phyloP scores from a whole-genome alignment of 306 rosid genomes.

The Vigna trinervia region DNA sequence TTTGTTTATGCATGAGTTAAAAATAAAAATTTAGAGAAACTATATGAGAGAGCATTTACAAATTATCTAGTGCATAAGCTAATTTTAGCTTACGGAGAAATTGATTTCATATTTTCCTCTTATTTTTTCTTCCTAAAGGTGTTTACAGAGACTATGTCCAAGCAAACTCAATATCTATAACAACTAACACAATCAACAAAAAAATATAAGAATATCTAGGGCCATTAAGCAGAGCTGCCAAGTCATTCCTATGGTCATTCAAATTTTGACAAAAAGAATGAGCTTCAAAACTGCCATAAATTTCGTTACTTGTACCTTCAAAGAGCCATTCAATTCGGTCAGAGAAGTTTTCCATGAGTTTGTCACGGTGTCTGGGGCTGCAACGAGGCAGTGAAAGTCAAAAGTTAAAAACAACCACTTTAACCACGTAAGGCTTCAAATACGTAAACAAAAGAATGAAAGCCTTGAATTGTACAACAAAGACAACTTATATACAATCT shows the following conservation, averaged over 20 bases:
- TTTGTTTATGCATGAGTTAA: too few species aligned
- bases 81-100: too few species aligned
- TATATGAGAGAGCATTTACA: too few species aligned
- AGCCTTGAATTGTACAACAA: slow-evolving; percentile 32
- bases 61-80: too few species aligned
- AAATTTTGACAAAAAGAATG: slow-evolving; percentile 23
- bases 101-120: too few species aligned
- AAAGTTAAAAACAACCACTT: slow-evolving; percentile 36
- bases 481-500: slow-evolving; percentile 19
- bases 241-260: background rate
- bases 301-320: slow-evolving; percentile 60
- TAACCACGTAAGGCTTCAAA: slow-evolving; percentile 28
- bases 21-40: too few species aligned
- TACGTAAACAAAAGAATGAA: slow-evolving; percentile 20
- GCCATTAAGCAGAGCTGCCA: slow-evolving; percentile 20
- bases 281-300: slow-evolving; percentile 20
- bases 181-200: background rate
- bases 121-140: too few species aligned
- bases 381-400: slow-evolving; percentile 47
- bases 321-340: slow-evolving; percentile 55
- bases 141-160: too few species aligned
- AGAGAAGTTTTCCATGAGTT: slow-evolving; percentile 55
- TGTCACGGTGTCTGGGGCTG: slow-evolving; percentile 43
- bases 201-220: background rate
- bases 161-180: background rate